Percentiles rank a stretch among this genome's conserved stretches.
phyloP scores from a whole-genome alignment of 805 yeast species.

The Candida schatavii region DNA sequence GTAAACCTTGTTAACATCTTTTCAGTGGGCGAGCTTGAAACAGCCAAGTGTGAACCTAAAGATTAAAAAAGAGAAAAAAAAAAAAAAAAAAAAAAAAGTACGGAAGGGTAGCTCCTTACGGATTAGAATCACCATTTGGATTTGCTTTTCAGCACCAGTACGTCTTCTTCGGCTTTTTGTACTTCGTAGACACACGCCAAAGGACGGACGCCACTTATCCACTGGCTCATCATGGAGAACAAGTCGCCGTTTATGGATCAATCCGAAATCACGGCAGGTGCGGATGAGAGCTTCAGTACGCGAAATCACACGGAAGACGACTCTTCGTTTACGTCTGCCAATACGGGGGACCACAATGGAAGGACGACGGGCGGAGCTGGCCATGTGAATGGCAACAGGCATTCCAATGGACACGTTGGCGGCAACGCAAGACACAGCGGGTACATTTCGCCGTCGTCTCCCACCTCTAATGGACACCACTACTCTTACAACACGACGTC shows the following conservation, averaged over 20 bases:
- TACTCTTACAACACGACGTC: neutral
- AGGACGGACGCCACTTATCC: no score
- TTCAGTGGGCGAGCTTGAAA: no score
- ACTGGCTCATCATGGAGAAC: neutral
- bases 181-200: neutral
- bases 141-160: neutral
- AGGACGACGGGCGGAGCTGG: neutral
- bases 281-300: neutral
- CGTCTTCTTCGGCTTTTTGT: neutral
- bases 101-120: neutral
- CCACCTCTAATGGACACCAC: neutral
- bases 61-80: no score
- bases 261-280: neutral
- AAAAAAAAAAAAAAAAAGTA: no score
- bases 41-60: no score
- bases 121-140: neutral
- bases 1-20: no score
- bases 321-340: no score
- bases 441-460: neutral
- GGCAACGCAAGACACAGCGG: neutral
- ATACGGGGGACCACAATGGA: neutral
- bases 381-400: no score
- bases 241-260: constrained; percentile 3
- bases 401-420: no score
- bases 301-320: neutral